Conservation (phyloP, 75 land plant species). For the Sequoiadendron giganteum region DNA sequence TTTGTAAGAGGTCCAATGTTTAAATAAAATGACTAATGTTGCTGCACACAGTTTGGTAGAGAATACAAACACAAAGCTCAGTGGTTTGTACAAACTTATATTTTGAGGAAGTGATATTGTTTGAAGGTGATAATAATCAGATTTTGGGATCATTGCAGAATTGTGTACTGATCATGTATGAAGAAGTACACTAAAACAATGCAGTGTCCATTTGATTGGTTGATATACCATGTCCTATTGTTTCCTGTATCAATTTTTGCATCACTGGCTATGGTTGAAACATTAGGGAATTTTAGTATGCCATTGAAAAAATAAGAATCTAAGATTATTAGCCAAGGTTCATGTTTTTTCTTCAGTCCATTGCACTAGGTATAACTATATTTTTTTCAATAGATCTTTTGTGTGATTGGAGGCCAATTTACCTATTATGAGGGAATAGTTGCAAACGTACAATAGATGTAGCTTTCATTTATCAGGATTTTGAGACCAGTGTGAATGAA, state of each 20-base stretch:
- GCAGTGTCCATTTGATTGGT: neutral
- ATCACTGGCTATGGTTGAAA: neutral
- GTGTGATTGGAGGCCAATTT: neutral
- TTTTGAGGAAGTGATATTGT: neutral
- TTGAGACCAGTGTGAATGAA: neutral
- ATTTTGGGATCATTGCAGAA: neutral
- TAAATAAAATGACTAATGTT: no score
- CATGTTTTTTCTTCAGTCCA: neutral
- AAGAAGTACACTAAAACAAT: neutral
- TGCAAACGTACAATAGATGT: neutral
- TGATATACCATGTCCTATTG: neutral
- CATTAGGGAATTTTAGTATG: neutral
- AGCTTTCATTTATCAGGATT: neutral
- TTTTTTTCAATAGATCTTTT: neutral
- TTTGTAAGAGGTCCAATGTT: neutral
- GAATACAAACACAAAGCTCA: neutral
- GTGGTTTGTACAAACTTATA: neutral
- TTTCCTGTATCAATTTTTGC: neutral
- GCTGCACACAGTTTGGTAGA: neutral
- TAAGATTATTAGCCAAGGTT: no score
- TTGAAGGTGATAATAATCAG: neutral
- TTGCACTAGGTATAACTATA: neutral
- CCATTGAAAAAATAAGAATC: neutral
- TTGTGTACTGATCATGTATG: neutral
- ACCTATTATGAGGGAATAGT: neutral